Percentiles rank a stretch among this genome's conserved stretches.
These are phyloP conservation scores for Adansonia gregorii DNA, from an alignment of 441 rosid genomes.

Conservation along the genomic window DNA sequence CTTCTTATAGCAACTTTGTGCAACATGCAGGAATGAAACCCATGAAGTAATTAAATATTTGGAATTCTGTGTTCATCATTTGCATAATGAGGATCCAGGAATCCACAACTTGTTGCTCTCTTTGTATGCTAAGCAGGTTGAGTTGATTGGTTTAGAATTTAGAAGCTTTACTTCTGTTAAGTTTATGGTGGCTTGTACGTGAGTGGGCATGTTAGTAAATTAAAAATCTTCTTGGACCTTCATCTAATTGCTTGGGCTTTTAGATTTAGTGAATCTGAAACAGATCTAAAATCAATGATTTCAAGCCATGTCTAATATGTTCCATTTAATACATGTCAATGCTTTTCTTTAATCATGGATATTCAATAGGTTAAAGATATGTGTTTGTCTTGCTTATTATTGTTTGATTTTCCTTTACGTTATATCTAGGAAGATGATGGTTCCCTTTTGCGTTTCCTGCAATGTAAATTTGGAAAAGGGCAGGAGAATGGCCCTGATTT, in stretches of 20 bases:
- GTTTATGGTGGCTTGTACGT: conserved; percentile 5
- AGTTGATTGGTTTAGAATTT: conserved; percentile 29
- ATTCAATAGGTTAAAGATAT: not conserved
- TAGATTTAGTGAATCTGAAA: conserved; percentile 4
- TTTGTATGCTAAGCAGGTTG: conserved; percentile 96
- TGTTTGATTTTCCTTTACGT: conserved; percentile 26
- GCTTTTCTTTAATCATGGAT: conserved; percentile 4
- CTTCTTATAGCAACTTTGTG: conserved; percentile 22
- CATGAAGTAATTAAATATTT: conserved; percentile 98
- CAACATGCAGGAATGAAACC: conserved; percentile 87
- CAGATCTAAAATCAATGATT: not conserved
- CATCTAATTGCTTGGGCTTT: conserved; percentile 2
- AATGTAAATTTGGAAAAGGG: conserved; percentile 97
- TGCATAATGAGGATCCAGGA: conserved; percentile 98
- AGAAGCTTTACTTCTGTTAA: conserved; percentile 20
- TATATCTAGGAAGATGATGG: conserved; percentile 87
- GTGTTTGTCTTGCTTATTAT: conserved; percentile 11
- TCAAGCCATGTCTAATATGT: not conserved
- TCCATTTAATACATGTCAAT: conserved; percentile 14
- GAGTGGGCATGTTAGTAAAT: conserved; percentile 6
- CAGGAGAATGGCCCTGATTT: conserved; percentile 87
- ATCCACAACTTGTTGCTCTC: conserved; percentile 95
- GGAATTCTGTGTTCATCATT: conserved; percentile 88
- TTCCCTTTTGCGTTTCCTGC: conserved; percentile 90
- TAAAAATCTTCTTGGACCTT: not conserved